phyloP scores from a whole-genome alignment of 176 grass and related monocot species.

The Rhynchospora pubera region DNA sequence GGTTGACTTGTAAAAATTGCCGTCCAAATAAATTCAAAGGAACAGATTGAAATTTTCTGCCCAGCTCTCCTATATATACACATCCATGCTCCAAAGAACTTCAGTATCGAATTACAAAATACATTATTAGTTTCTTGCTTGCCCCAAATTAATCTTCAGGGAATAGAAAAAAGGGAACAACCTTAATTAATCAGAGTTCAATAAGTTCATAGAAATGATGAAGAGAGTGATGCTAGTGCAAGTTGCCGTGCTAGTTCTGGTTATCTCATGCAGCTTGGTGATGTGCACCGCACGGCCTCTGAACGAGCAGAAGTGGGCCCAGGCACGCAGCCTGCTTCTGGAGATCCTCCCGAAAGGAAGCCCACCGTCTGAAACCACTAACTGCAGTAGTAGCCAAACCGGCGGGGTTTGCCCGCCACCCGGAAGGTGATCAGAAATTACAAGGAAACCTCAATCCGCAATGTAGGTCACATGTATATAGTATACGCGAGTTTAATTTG shows the following conservation, averaged over 20 bases:
- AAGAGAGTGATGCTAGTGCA: neutral
- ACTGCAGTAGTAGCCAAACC: neutral
- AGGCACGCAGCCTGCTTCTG: neutral
- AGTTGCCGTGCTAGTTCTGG: conserved; percentile 8
- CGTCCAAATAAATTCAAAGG: neutral
- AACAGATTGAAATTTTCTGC: neutral
- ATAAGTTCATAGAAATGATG: neutral
- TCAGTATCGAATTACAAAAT: neutral
- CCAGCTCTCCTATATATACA: neutral
- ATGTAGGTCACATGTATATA: too few species aligned
- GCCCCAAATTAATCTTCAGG: neutral
- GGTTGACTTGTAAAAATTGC: neutral
- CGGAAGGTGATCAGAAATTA: neutral
- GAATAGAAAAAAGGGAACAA: neutral
- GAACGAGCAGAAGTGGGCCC: neutral
- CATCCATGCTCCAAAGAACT: neutral
- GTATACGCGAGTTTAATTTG: too few species aligned
- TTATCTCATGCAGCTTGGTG: neutral
- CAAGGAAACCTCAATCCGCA: neutral
- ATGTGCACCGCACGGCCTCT: conserved; percentile 1
- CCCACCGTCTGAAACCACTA: neutral
- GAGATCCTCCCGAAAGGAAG: neutral
- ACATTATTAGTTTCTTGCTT: neutral
- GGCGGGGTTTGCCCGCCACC: conserved; percentile 3
- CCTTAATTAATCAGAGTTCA: neutral